Base-by-base conservation (phyloP, 176 grass and related monocot species). In the Musa beccarii region DNA sequence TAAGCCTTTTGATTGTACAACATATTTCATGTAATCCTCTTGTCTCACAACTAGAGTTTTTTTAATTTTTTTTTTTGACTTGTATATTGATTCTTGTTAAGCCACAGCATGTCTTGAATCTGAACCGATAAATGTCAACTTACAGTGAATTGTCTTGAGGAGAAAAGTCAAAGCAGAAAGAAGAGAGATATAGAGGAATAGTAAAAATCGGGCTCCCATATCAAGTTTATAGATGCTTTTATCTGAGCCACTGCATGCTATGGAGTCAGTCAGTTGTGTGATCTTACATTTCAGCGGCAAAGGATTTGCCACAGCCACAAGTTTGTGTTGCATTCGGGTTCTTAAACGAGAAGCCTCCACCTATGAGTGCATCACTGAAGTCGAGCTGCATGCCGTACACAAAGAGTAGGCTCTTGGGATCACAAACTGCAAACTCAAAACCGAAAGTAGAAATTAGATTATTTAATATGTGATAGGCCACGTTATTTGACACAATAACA, bases 271-370 rank as follows among this genome's bases (percentile, higher is more conserved):
- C 50, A 12, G 11, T 11, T 11, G 1, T 8, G 12, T 22, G n/a
- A n/a, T 22, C 10, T 74, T 57, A 74, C 72, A 74, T 85, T 66
- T 84, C 85, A 0, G 95, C 90, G 0, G 95, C 86, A 0, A 99
- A 99, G 10, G 95, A 99, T 85, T 99, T 99, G 15, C 95, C 95
- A 8, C 95, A 99, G 19, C 95, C 90, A 3, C 95, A 99, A 0
- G 95, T 99, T 84, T 99, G 91, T 14, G 91, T 92, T 34, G 95
- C 95, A 53, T 94, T 99, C 19, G 90, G 95, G 50, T 99, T 99
- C 80, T 94, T 86, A 76, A 99, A 99, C 51, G 81, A 53, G 59
- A 99, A 99, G 16, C 95, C 95, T 1, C 95, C 95, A 1, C 95
- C 90, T 8, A 99, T 89, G 29, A 94, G 88, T 0, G 86, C 95